Conservation (phyloP, 2,329 filamentous ascomycete species). For the Daldinia sp. region DNA sequence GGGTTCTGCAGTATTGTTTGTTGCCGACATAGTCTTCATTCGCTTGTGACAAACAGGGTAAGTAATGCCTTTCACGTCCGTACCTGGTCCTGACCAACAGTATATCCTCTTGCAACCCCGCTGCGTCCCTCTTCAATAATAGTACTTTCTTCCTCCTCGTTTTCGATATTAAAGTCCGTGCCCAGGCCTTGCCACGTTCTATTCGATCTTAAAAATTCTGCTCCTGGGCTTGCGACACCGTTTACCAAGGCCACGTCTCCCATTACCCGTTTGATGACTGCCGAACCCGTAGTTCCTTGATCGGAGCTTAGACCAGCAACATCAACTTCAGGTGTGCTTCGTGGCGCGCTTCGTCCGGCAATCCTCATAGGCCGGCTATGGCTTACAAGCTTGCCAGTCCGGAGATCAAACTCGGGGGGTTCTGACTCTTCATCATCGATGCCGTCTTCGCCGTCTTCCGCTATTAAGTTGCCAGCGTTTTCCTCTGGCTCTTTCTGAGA, state of each 20-base stretch:
- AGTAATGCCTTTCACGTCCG: constrained; percentile 39
- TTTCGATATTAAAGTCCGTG: constrained; percentile 76
- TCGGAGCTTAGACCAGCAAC: constrained; percentile 29
- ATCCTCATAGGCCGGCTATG: constrained; percentile 77
- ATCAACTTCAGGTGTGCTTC: constrained; percentile 27
- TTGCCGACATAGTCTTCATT: not conserved
- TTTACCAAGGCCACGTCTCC: constrained; percentile 83
- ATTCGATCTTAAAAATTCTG: constrained; percentile 82
- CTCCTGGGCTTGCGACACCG: constrained; percentile 87
- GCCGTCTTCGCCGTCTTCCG: constrained; percentile 51
- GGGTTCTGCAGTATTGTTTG: not conserved
- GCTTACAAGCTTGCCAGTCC: constrained; percentile 84
- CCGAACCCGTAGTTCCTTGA: constrained; percentile 49
- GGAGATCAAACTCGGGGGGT: constrained; percentile 89
- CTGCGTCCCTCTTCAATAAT: constrained; percentile 84
- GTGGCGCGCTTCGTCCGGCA: constrained; percentile 48
- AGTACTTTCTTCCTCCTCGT: constrained; percentile 69
- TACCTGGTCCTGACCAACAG: constrained; percentile 67
- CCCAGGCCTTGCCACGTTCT: constrained; percentile 93
- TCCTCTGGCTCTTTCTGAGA: constrained; percentile 17
- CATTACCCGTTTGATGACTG: constrained; percentile 67
- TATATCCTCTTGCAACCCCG: constrained; percentile 90
- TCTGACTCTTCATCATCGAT: constrained; percentile 75
- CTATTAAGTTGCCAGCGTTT: constrained; percentile 25
- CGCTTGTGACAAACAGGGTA: no score